Evolutionary conservation across 768 basidiomycete genomes (phyloP).

Genomic region (Boletus coccyginus): DNA sequence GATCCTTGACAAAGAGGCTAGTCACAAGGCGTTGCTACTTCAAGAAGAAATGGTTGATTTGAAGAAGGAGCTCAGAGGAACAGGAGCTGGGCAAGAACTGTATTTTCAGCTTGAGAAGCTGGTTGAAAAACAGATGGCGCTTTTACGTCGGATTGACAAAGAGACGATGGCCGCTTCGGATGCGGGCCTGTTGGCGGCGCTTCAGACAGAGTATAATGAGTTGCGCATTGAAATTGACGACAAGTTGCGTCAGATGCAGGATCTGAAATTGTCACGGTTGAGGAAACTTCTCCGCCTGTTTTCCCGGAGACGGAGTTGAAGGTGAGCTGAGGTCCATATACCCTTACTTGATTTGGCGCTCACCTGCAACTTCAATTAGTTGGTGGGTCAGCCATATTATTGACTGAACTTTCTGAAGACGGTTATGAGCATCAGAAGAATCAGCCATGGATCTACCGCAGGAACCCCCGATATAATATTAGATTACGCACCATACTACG

Average conservation of each 20-base stretch:
- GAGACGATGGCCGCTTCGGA: slow-evolving; percentile 6
- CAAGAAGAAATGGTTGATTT: no score
- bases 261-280: slow-evolving; percentile 6
- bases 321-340: not conserved
- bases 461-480: not conserved
- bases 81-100: no score
- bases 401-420: no score
- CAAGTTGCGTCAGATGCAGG: slow-evolving; percentile 8
- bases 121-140: not conserved
- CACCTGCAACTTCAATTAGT: not conserved
- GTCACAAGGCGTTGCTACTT: no score
- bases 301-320: not conserved
- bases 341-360: not conserved
- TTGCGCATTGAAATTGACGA: slow-evolving; percentile 5
- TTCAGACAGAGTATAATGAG: slow-evolving; percentile 5
- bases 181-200: not conserved
- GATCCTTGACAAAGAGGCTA: no score
- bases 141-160: slow-evolving; percentile 4
- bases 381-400: not conserved
- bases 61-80: no score
- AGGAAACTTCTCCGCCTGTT: not conserved
- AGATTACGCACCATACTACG: not conserved
- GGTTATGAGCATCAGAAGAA: not conserved
- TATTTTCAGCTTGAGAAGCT: no score
- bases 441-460: not conserved